Evolutionary conservation across 495 filamentous ascomycete species (phyloP).

Genomic region (Hypoxylon trugodes): DNA sequence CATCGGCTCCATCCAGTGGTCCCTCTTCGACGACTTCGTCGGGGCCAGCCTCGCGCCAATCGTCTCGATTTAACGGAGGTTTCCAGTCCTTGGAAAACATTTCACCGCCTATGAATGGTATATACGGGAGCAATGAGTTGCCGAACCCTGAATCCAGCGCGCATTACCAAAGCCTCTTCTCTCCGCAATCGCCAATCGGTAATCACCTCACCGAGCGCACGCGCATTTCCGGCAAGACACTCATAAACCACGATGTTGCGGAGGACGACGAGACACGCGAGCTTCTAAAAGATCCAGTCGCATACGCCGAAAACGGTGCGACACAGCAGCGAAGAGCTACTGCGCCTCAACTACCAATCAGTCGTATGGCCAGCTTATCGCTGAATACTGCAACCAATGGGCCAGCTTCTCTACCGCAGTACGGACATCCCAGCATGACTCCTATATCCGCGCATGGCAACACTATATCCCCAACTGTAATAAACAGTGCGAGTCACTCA

Average conservation of each 20-base stretch:
- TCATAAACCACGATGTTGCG: slow-evolving; percentile 82
- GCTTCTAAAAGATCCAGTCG: slow-evolving; percentile 82
- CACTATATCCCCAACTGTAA: slow-evolving; percentile 67
- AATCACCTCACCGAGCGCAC: slow-evolving; percentile 75
- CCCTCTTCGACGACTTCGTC: slow-evolving; percentile 64
- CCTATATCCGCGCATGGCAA: slow-evolving; percentile 59
- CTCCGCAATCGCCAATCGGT: slow-evolving; percentile 82
- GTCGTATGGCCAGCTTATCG: slow-evolving; percentile 74
- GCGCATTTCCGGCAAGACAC: slow-evolving; percentile 78
- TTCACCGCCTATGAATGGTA: slow-evolving; percentile 67
- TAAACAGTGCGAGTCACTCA: slow-evolving; percentile 54
- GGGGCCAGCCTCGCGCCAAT: slow-evolving; percentile 68
- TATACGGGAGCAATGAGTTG: slow-evolving; percentile 66
- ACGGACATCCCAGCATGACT: slow-evolving; percentile 55
- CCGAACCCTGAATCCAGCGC: slow-evolving; percentile 66
- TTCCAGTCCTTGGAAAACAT: slow-evolving; percentile 78
- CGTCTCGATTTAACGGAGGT: slow-evolving; percentile 78
- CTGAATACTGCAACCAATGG: slow-evolving; percentile 66
- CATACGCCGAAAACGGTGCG: slow-evolving; percentile 81
- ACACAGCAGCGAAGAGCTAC: slow-evolving; percentile 71
- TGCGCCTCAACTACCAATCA: slow-evolving; percentile 75
- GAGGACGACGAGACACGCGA: slow-evolving; percentile 87
- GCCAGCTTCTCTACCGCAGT: slow-evolving; percentile 62
- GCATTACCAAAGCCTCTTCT: slow-evolving; percentile 79
- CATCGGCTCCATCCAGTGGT: slow-evolving; percentile 49